phyloP scores from a whole-genome alignment of 257 asterid species.

The Henckelia pumila region DNA sequence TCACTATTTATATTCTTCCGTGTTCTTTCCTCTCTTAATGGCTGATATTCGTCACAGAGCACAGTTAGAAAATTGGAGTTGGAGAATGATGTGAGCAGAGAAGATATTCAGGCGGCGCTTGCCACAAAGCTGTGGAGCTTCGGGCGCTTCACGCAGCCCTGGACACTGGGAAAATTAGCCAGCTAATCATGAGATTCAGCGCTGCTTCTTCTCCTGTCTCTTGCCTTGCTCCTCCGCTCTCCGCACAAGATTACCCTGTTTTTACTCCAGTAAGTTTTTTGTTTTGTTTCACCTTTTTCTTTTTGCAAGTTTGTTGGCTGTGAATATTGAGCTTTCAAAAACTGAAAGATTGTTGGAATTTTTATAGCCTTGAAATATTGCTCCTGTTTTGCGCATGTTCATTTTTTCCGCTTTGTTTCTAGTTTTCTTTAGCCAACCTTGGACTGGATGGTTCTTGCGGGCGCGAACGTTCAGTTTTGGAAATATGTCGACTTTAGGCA shows the following conservation, averaged over 20 bases:
- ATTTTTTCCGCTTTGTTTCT: too few relatives aligned
- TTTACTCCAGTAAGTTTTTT: constrained; percentile 83
- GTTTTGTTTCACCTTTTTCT: too few relatives aligned
- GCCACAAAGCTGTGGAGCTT: constrained; percentile 69
- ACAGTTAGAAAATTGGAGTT: constrained; percentile 21
- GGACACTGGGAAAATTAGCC: not conserved
- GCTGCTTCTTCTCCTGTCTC: constrained; percentile 63
- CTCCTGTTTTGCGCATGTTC: too few relatives aligned
- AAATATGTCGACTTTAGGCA: too few relatives aligned
- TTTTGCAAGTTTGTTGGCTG: not conserved
- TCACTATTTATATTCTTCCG: constrained; percentile 38
- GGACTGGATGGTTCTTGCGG: too few relatives aligned
- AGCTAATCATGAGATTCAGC: constrained; percentile 31
- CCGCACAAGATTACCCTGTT: constrained; percentile 93
- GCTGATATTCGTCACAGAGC: constrained; percentile 38
- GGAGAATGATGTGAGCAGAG: not conserved
- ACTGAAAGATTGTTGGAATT: too few relatives aligned
- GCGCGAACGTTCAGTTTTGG: not conserved
- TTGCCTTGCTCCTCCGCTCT: constrained; percentile 49
- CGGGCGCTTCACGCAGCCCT: too few relatives aligned
- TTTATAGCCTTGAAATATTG: too few relatives aligned
- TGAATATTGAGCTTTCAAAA: too few relatives aligned
- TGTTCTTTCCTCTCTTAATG: constrained; percentile 33
- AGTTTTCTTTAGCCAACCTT: too few relatives aligned
- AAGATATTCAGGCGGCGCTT: constrained; percentile 67